Conservation (phyloP, 768 basidiomycete genomes). For the Sporobolomyces pararoseus region DNA sequence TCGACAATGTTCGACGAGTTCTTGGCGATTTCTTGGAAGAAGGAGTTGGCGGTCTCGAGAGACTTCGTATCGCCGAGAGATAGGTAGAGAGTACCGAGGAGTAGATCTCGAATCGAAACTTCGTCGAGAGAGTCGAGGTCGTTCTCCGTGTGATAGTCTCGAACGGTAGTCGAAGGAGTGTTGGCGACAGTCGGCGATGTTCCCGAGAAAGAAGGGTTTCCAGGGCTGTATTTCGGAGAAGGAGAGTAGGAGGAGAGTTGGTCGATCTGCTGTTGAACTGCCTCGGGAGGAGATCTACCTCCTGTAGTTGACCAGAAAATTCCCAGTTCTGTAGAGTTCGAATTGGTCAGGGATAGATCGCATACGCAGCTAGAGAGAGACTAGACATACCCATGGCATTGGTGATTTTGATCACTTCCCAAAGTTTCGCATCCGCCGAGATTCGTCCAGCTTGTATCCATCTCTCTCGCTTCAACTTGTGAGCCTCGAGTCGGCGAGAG, state of each 20-base stretch:
- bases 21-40: conserved; percentile 3
- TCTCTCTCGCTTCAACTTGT: conserved; percentile 25
- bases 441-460: conserved; percentile 21
- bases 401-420: conserved; percentile 24
- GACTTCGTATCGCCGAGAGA: conserved; percentile 7
- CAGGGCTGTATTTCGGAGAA: conserved; percentile 1
- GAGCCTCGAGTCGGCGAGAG: conserved; percentile 4
- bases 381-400: conserved; percentile 23
- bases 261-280: conserved; percentile 23
- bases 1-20: conserved; percentile 6
- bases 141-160: neutral
- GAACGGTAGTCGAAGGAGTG: neutral
- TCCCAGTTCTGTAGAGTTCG: conserved; percentile 27
- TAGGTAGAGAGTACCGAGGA: conserved; percentile 37
- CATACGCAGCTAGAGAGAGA: neutral
- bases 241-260: conserved; percentile 30
- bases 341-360: neutral
- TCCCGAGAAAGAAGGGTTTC: neutral
- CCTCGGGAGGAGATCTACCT: neutral
- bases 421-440: conserved; percentile 1
- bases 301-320: conserved; percentile 36
- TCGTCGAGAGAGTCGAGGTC: conserved; percentile 41
- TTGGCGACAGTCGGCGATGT: neutral
- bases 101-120: conserved; percentile 34
- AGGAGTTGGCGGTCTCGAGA: neutral